phyloP scores from a whole-genome alignment of 305 asterid genomes.

The Andrographis paniculata region DNA sequence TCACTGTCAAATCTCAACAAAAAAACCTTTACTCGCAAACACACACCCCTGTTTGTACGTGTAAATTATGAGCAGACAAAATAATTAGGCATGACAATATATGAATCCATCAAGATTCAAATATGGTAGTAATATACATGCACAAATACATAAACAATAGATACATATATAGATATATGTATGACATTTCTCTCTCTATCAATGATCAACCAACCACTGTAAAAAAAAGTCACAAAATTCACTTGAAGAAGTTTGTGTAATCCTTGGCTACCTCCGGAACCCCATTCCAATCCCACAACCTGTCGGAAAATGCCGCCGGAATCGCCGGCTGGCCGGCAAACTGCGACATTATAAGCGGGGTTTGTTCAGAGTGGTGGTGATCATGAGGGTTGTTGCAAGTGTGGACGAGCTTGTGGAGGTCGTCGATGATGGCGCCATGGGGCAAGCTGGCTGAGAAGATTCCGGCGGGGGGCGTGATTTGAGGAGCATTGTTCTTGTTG shows the following conservation, averaged over 20 bases:
- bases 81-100: too few relatives aligned
- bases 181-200: too few relatives aligned
- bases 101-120: too few relatives aligned
- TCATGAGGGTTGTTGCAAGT: neutral
- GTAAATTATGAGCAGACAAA: too few relatives aligned
- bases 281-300: conserved; percentile 2
- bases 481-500: too few relatives aligned
- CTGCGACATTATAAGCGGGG: neutral
- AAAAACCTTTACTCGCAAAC: too few relatives aligned
- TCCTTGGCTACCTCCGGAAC: neutral
- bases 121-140: too few relatives aligned
- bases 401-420: neutral
- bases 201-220: too few relatives aligned
- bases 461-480: neutral
- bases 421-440: neutral
- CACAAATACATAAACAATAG: too few relatives aligned
- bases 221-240: neutral
- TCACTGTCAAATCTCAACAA: too few relatives aligned
- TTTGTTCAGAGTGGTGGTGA: neutral
- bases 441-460: neutral
- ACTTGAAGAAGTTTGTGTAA: neutral
- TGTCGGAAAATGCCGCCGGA: neutral
- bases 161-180: too few relatives aligned
- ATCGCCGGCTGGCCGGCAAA: neutral
- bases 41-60: too few relatives aligned